Evolutionary conservation across 306 rosid species (phyloP).

Genomic region (Oemleria cerasiformis): DNA sequence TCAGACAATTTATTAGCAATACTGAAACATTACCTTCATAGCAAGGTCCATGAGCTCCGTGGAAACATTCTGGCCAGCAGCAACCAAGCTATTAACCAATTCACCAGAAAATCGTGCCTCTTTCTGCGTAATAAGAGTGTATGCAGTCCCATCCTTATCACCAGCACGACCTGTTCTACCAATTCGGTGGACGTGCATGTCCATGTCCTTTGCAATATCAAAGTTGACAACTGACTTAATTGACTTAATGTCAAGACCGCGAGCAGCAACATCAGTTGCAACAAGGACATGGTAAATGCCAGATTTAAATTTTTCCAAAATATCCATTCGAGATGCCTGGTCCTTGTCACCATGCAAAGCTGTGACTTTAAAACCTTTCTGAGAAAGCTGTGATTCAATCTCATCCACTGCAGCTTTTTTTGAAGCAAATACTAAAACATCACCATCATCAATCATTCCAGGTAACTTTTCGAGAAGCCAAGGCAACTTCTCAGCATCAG

Average conservation of each 20-base stretch:
- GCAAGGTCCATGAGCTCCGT: slow-evolving; percentile 95
- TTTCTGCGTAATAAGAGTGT: slow-evolving; percentile 84
- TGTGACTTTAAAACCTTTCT: slow-evolving; percentile 72
- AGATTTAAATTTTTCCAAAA: slow-evolving; percentile 84
- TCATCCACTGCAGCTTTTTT: slow-evolving; percentile 94
- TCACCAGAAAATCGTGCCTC: slow-evolving; percentile 98
- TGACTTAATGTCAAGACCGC: slow-evolving; percentile 97
- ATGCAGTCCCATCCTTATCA: slow-evolving; percentile 94
- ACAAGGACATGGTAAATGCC: slow-evolving; percentile 83
- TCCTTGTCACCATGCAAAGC: slow-evolving; percentile 98
- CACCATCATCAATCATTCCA: slow-evolving; percentile 87
- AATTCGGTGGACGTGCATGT: slow-evolving; percentile 99
- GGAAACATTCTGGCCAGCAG: slow-evolving; percentile 92
- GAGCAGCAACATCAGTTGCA: slow-evolving; percentile 99
- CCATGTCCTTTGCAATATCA: slow-evolving; percentile 98
- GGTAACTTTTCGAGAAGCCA: slow-evolving; percentile 88
- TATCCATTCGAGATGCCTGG: slow-evolving; percentile 94
- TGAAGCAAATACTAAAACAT: slow-evolving; percentile 89
- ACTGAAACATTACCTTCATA: slow-evolving; percentile 64
- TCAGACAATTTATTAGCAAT: background rate
- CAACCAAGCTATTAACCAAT: slow-evolving; percentile 85
- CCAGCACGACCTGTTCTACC: slow-evolving; percentile 99
- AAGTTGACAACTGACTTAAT: slow-evolving; percentile 95
- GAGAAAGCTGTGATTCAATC: slow-evolving; percentile 71
- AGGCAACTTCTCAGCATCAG: slow-evolving; percentile 80